Conservation (phyloP, 2,329 filamentous ascomycete genomes). For the Neonectria faginata region DNA sequence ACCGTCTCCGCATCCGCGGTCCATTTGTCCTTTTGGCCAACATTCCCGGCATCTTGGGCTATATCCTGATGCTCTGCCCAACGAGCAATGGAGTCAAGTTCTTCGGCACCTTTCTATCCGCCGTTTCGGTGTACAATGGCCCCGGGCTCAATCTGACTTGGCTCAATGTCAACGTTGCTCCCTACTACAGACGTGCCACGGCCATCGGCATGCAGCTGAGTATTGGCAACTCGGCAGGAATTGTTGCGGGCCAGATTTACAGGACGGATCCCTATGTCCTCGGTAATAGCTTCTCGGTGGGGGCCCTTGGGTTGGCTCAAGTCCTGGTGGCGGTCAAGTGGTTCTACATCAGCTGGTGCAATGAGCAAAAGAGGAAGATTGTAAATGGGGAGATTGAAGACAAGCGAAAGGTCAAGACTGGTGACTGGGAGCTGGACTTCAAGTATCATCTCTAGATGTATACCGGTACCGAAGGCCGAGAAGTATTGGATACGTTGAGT, state of each 20-base stretch:
- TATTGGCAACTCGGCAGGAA: slow-evolving; percentile 59
- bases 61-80: slow-evolving; percentile 61
- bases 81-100: slow-evolving; percentile 62
- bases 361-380: slow-evolving; percentile 54
- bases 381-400: slow-evolving; percentile 57
- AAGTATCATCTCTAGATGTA: slow-evolving; percentile 54
- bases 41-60: slow-evolving; percentile 60
- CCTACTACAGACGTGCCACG: slow-evolving; percentile 59
- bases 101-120: slow-evolving; percentile 62
- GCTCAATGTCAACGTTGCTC: slow-evolving; percentile 59
- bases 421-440: slow-evolving; percentile 61
- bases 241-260: slow-evolving; percentile 56
- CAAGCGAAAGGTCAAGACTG: slow-evolving; percentile 57
- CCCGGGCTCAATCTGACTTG: slow-evolving; percentile 61
- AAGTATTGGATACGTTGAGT: too few species aligned
- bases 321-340: slow-evolving; percentile 54
- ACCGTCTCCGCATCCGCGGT: slow-evolving; percentile 51
- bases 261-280: slow-evolving; percentile 49
- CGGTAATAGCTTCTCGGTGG: slow-evolving; percentile 46
- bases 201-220: slow-evolving; percentile 60
- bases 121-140: slow-evolving; percentile 60
- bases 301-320: slow-evolving; percentile 43
- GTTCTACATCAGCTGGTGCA: slow-evolving; percentile 57
- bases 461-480: too few species aligned
- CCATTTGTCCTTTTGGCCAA: slow-evolving; percentile 69